phyloP scores from a whole-genome alignment of 2,329 filamentous ascomycete species.

The Hymenoscyphus occultus region DNA sequence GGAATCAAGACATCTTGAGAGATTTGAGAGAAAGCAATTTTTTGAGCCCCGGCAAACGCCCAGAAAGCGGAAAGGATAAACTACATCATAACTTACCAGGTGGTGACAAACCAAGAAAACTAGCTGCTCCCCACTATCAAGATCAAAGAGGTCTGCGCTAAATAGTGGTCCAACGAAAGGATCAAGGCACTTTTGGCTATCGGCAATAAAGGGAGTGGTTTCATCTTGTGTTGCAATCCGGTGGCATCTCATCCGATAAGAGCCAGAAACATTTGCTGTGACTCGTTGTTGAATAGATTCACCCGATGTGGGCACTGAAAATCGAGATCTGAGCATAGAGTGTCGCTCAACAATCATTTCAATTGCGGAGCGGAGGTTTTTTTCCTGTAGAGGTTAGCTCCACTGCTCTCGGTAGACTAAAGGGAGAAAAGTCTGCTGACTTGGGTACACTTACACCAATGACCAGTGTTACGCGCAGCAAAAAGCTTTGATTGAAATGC shows the following conservation, averaged over 20 bases:
- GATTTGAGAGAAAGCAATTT: too few species aligned
- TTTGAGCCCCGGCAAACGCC: too few species aligned
- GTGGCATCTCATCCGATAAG: conserved; percentile 9
- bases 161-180: conserved; percentile 22
- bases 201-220: conserved; percentile 8
- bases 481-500: conserved; percentile 33
- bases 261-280: conserved; percentile 25
- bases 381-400: conserved; percentile 2
- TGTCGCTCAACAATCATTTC: conserved; percentile 37
- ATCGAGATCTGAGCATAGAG: conserved; percentile 42
- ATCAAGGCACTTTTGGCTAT: conserved; percentile 37
- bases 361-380: conserved; percentile 27
- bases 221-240: conserved; percentile 1
- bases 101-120: conserved; percentile 29
- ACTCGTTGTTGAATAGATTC: conserved; percentile 37
- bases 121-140: conserved; percentile 37
- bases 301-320: conserved; percentile 27
- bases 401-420: too few species aligned
- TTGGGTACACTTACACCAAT: too few species aligned
- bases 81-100: conserved; percentile 9
- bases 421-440: too few species aligned
- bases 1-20: too few species aligned
- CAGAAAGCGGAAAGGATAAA: too few species aligned
- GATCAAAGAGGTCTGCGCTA: conserved; percentile 25
- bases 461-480: conserved; percentile 15